These are phyloP conservation scores for Blastomyces parvus DNA, from an alignment of 2,329 filamentous ascomycete species.

Conservation along the genomic window DNA sequence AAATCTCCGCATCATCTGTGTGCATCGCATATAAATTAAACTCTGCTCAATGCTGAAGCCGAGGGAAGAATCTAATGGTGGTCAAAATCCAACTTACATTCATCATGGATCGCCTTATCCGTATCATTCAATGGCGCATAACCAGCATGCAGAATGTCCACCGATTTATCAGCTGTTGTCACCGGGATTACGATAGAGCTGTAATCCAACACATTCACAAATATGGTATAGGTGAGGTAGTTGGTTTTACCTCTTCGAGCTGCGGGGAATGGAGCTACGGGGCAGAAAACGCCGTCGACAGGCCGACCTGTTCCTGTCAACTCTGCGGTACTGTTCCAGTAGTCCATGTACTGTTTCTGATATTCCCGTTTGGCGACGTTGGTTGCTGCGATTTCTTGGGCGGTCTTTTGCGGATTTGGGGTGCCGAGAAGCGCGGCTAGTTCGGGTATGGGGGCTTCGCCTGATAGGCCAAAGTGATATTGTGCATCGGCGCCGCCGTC, in stretches of 20 bases:
- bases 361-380: constrained; percentile 48
- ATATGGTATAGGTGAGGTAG: constrained; percentile 38
- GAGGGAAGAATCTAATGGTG: background rate
- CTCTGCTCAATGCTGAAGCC: background rate
- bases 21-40: background rate
- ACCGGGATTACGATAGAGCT: constrained; percentile 47
- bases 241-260: constrained; percentile 36
- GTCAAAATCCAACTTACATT: constrained; percentile 35
- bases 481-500: constrained; percentile 46
- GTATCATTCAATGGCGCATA: constrained; percentile 34
- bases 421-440: constrained; percentile 29
- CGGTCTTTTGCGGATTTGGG: constrained; percentile 30
- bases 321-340: constrained; percentile 49
- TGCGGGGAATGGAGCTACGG: constrained; percentile 36
- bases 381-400: constrained; percentile 36
- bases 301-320: constrained; percentile 42
- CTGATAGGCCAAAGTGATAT: constrained; percentile 44
- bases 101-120: constrained; percentile 37
- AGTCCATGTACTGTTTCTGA: constrained; percentile 53
- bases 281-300: constrained; percentile 44
- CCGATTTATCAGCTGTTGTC: constrained; percentile 42
- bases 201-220: constrained; percentile 50
- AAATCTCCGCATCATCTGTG: constrained; percentile 41
- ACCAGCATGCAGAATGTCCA: constrained; percentile 36
- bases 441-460: constrained; percentile 44